Evolutionary conservation across 768 basidiomycete species (phyloP).

Genomic region (Amanita subjunquillea): DNA sequence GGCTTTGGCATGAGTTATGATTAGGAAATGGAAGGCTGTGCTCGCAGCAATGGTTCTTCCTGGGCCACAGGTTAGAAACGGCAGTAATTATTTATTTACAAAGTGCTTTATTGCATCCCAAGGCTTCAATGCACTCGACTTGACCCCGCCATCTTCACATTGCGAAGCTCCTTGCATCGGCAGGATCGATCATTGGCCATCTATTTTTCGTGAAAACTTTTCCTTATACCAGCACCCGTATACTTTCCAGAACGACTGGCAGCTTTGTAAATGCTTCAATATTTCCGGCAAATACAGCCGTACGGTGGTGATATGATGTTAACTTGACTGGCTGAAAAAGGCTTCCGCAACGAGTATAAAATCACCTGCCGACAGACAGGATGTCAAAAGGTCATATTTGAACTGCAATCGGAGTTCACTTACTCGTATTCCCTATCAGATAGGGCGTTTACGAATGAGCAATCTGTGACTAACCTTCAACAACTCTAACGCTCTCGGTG

Average conservation of each 20-base stretch:
- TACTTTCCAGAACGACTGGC: background rate
- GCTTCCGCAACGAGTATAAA: conserved; percentile 2
- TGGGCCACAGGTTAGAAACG: too few relatives aligned
- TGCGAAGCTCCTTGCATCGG: conserved; percentile 1
- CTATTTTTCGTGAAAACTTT: background rate
- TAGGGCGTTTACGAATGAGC: background rate
- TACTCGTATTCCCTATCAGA: background rate
- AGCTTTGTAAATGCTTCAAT: conserved; percentile 5
- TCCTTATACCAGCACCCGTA: background rate
- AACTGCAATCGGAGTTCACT: background rate
- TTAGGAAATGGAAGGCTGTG: too few relatives aligned
- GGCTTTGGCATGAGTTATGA: too few relatives aligned
- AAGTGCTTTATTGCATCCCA: too few relatives aligned
- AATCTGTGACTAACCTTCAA: background rate
- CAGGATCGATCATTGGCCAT: background rate
- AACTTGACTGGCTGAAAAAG: background rate
- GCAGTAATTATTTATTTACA: too few relatives aligned
- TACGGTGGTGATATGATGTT: background rate
- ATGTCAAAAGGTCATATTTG: background rate
- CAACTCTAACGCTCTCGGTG: background rate
- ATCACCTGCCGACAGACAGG: background rate
- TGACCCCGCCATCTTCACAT: background rate
- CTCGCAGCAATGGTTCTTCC: too few relatives aligned
- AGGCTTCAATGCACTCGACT: background rate
- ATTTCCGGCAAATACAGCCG: background rate